These are phyloP conservation scores for Trametes villosa DNA, from an alignment of 768 basidiomycete species.

Conservation along the genomic window DNA sequence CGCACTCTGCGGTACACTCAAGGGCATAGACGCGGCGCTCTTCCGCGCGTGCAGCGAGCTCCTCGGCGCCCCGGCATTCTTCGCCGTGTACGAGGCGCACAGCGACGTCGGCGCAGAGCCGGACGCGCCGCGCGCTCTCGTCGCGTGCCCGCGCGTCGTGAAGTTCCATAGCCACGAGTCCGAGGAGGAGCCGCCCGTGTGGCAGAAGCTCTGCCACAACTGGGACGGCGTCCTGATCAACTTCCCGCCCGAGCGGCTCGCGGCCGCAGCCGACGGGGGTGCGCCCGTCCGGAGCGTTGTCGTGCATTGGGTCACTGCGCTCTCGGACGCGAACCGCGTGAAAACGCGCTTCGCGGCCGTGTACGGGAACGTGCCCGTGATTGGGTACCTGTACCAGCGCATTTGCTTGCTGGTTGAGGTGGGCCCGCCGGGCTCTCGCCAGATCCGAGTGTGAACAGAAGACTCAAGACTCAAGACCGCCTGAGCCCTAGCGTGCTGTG, in stretches of 20 bases:
- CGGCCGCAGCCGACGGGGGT: neutral
- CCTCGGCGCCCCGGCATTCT: constrained; percentile 2
- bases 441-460: no score
- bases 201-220: constrained; percentile 14
- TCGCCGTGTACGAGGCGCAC: constrained; percentile 15
- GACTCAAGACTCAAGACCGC: no score
- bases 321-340: constrained; percentile 7
- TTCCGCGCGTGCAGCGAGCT: constrained; percentile 12
- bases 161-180: constrained; percentile 32
- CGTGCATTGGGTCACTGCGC: constrained; percentile 17
- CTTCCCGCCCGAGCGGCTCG: constrained; percentile 4
- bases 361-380: constrained; percentile 22
- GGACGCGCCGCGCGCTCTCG: constrained; percentile 33
- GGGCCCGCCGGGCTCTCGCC: constrained; percentile 1
- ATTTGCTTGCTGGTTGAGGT: constrained; percentile 16
- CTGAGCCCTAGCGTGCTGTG: no score
- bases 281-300: neutral
- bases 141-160: constrained; percentile 38
- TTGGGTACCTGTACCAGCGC: constrained; percentile 18
- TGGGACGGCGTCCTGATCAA: constrained; percentile 19
- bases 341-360: constrained; percentile 17
- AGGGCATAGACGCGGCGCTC: constrained; percentile 14
- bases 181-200: constrained; percentile 25
- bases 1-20: constrained; percentile 3
- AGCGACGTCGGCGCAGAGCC: neutral